phyloP scores from a whole-genome alignment of 2,329 filamentous ascomycete genomes.

The Fusarium sp. region DNA sequence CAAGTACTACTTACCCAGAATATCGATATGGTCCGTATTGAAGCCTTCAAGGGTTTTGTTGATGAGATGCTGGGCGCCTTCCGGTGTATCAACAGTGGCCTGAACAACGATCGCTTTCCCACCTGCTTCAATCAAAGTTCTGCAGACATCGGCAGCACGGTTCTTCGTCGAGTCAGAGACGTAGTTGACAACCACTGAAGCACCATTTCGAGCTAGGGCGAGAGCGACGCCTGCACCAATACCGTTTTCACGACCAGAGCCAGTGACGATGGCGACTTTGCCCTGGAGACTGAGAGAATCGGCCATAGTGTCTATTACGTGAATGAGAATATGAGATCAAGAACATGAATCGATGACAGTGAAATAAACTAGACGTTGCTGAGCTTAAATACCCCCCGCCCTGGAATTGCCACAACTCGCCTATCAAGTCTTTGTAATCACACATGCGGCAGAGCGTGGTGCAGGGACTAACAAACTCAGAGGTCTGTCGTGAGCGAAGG shows the following conservation, averaged over 20 bases:
- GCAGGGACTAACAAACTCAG: too few relatives aligned
- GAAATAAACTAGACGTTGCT: too few relatives aligned
- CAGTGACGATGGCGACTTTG: constrained; percentile 63
- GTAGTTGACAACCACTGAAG: constrained; percentile 59
- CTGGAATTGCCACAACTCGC: too few relatives aligned
- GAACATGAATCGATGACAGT: too few relatives aligned
- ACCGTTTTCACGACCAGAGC: constrained; percentile 61
- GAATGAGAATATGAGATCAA: too few relatives aligned
- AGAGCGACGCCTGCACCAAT: constrained; percentile 61
- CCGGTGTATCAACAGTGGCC: constrained; percentile 51
- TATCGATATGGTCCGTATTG: constrained; percentile 57
- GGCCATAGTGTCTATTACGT: constrained; percentile 1
- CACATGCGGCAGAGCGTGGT: too few relatives aligned
- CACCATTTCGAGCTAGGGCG: constrained; percentile 59
- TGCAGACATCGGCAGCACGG: constrained; percentile 53
- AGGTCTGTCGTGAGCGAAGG: too few relatives aligned
- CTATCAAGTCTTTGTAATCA: too few relatives aligned
- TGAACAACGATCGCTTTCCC: constrained; percentile 54
- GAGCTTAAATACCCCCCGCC: too few relatives aligned
- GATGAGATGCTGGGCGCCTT: constrained; percentile 55
- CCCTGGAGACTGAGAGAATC: constrained; percentile 58
- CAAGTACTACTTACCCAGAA: constrained; percentile 53
- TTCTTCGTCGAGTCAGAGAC: constrained; percentile 54
- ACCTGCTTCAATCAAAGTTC: constrained; percentile 50
- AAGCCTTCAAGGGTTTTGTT: constrained; percentile 55